Base-by-base conservation (phyloP, 202 grass and related monocot genomes). In the Hordeum pubiflorum region DNA sequence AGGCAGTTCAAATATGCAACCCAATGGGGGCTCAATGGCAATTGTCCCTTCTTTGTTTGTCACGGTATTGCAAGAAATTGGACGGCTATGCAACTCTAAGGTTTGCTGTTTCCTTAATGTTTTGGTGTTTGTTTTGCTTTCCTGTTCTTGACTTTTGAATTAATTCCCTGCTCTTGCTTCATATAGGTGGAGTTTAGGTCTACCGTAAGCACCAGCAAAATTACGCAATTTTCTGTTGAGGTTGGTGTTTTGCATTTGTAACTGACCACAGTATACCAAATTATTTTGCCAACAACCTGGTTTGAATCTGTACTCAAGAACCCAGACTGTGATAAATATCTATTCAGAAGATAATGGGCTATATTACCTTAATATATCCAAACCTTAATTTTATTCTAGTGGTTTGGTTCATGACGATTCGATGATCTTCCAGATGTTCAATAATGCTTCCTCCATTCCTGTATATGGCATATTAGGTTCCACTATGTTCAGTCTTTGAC, bases 51-150 rank as follows among this genome's bases (percentile, higher is more conserved):
- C 85, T 9, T 62, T 88, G 63, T 93, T 89, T 77, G 76, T 95
- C 37, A 59, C 87, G 6, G 96, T 93, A 20, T 70, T 99, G 48
- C 87, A 96, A 90, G 90, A 99, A 85, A 99, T 99, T 17, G 96
- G 84, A 17, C 89, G 78, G 11, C 76, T 90, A 58, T 96, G 92
- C 62, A 76, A 91, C 31, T 90, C 87, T 36, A 91, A 90, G 87
- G 96, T 99, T 83, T 57, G 73, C 15, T 58, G 34, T 48, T 58
- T 36, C 27, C 27, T 74, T 43, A 65, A 10, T 78, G 44, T 63
- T 78, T 77, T 17, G 57, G 14, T 9, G 44, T 29, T 48, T 12
- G 10, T 79, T 79, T 83, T 0, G 0, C 37, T 80, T 63, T 23
- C 17, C 27, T 82, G 9, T 74, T 33, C 31, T 24, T 65, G 13